These are phyloP conservation scores for Blumeriella jaapii DNA, from an alignment of 2,329 filamentous ascomycete species.

Conservation along the genomic window DNA sequence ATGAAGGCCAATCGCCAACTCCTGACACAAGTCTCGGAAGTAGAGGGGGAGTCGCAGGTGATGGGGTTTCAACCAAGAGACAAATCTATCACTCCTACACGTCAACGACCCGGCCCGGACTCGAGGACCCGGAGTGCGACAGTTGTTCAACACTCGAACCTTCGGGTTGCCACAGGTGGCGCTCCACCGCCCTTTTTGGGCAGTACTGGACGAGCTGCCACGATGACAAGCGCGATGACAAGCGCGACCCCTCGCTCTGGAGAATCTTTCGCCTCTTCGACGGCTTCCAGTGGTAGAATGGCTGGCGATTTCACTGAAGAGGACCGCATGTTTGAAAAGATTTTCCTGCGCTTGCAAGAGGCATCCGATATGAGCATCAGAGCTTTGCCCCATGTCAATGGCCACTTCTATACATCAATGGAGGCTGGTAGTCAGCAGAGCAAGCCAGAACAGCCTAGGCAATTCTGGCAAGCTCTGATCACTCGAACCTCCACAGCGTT, in stretches of 20 bases:
- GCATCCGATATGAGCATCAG: constrained; percentile 64
- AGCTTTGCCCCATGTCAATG: constrained; percentile 57
- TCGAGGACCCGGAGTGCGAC: constrained; percentile 25
- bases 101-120: constrained; percentile 34
- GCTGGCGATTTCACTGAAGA: constrained; percentile 56
- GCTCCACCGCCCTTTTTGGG: constrained; percentile 38
- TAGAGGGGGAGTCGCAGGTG: constrained; percentile 1
- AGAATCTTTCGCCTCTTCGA: constrained; percentile 58
- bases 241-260: constrained; percentile 65
- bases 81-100: constrained; percentile 41
- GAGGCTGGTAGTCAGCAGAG: constrained; percentile 50
- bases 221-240: constrained; percentile 31
- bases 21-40: constrained; percentile 1
- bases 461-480: constrained; percentile 60
- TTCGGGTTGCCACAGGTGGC: constrained; percentile 46
- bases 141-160: constrained; percentile 26
- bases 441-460: constrained; percentile 46
- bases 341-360: constrained; percentile 64
- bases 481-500: constrained; percentile 59
- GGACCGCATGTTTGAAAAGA: constrained; percentile 69
- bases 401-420: constrained; percentile 53
- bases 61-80: constrained; percentile 35
- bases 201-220: constrained; percentile 38
- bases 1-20: constrained; percentile 2
- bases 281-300: constrained; percentile 22